phyloP scores from a whole-genome alignment of 345 rosid species.

The Odontarrhena argentea region DNA sequence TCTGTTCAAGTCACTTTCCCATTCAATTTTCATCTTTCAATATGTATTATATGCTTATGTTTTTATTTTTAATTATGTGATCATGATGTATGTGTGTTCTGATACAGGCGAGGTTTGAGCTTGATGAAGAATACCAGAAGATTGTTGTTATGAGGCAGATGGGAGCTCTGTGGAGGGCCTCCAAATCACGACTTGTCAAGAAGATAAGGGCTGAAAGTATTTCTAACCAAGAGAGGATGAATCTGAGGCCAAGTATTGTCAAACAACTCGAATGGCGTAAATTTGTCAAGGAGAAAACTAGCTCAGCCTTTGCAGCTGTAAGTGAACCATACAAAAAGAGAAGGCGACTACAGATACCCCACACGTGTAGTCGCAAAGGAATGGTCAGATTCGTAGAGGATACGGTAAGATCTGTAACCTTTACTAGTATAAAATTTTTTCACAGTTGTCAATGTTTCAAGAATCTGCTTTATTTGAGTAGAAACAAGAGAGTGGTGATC shows the following conservation, averaged over 20 bases:
- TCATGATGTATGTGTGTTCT: not conserved
- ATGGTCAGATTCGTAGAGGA: not conserved
- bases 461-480: not conserved
- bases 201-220: not conserved
- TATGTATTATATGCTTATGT: not conserved
- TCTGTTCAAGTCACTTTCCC: not conserved
- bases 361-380: not conserved
- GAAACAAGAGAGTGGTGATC: not conserved
- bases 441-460: too few species aligned
- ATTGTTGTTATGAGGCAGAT: not conserved
- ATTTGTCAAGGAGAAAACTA: not conserved
- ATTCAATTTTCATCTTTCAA: not conserved
- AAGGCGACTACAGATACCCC: too few species aligned
- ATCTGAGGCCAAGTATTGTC: not conserved
- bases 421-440: too few species aligned
- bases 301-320: not conserved
- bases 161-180: not conserved
- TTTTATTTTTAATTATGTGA: too few species aligned
- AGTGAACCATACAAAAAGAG: too few species aligned
- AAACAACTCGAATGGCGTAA: not conserved
- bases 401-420: too few species aligned
- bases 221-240: not conserved
- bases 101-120: not conserved
- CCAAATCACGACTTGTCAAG: not conserved
- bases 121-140: not conserved